Evolutionary conservation across 129 eudicot species (phyloP).

Genomic region (Flaveria robusta): DNA sequence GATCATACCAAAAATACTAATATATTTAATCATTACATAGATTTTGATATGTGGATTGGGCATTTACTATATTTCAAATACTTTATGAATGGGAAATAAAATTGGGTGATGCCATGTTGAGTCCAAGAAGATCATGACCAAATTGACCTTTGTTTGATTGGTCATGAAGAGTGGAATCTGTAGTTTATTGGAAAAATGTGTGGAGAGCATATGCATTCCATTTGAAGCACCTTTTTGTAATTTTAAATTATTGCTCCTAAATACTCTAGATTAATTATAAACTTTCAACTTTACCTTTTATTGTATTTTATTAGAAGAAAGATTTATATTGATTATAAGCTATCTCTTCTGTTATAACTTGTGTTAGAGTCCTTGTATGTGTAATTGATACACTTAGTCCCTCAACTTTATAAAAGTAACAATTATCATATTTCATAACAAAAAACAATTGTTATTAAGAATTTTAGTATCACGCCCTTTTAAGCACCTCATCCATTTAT

Average conservation of each 20-base stretch:
- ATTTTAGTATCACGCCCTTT: no score
- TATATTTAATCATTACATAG: neutral
- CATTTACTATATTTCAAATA: neutral
- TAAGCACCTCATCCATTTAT: no score
- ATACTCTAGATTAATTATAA: neutral
- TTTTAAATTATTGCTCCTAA: constrained; percentile 5
- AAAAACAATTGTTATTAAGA: no score
- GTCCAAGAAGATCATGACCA: constrained; percentile 22
- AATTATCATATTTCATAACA: no score
- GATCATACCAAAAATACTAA: constrained; percentile 15
- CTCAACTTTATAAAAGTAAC: no score
- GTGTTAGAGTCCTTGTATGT: no score
- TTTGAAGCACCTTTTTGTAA: constrained; percentile 16
- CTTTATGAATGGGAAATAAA: constrained; percentile 29
- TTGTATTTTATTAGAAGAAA: neutral
- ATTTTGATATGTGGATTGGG: neutral
- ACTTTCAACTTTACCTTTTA: neutral
- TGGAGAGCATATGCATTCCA: constrained; percentile 38
- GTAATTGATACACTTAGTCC: no score
- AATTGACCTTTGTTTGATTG: constrained; percentile 17
- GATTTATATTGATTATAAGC: neutral
- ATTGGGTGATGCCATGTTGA: constrained; percentile 18
- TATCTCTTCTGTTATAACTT: neutral
- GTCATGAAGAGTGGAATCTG: constrained; percentile 21
- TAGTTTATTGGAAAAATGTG: constrained; percentile 37